Conservation (phyloP, 2,329 filamentous ascomycete species). For the Colletotrichum phormii region DNA sequence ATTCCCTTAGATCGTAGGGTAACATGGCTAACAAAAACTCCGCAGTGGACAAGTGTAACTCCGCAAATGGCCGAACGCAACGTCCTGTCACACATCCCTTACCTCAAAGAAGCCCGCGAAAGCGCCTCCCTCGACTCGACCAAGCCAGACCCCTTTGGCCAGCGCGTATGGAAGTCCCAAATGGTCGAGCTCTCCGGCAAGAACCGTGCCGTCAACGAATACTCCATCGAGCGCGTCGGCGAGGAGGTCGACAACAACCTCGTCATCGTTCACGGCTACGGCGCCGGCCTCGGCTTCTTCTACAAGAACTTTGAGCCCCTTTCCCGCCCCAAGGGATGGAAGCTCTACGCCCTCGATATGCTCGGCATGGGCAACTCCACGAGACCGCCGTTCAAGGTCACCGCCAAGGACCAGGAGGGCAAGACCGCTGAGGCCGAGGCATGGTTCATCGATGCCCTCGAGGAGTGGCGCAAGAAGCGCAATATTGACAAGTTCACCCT, state of each 20-base stretch:
- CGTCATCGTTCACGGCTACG: slow-evolving; percentile 97
- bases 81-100: slow-evolving; percentile 87
- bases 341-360: slow-evolving; percentile 76
- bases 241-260: slow-evolving; percentile 86
- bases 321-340: slow-evolving; percentile 83
- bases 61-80: slow-evolving; percentile 87
- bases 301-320: slow-evolving; percentile 97
- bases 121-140: slow-evolving; percentile 60
- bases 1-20: background rate
- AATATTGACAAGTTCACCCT: slow-evolving; percentile 95
- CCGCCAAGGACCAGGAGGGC: slow-evolving; percentile 81
- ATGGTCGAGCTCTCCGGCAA: slow-evolving; percentile 88
- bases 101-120: slow-evolving; percentile 81
- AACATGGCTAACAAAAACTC: slow-evolving; percentile 35
- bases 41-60: slow-evolving; percentile 86
- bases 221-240: slow-evolving; percentile 85
- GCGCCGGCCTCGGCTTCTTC: slow-evolving; percentile 95
- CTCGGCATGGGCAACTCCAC: slow-evolving; percentile 47
- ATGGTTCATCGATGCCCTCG: slow-evolving; percentile 96
- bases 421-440: slow-evolving; percentile 91
- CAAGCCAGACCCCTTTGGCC: slow-evolving; percentile 80
- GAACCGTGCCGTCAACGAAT: slow-evolving; percentile 90
- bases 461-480: slow-evolving; percentile 91
- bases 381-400: slow-evolving; percentile 71
- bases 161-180: slow-evolving; percentile 85